These are phyloP conservation scores for Aphanomyces euteiches DNA, from an alignment of 352 stramenopile genomes.

Conservation along the genomic window DNA sequence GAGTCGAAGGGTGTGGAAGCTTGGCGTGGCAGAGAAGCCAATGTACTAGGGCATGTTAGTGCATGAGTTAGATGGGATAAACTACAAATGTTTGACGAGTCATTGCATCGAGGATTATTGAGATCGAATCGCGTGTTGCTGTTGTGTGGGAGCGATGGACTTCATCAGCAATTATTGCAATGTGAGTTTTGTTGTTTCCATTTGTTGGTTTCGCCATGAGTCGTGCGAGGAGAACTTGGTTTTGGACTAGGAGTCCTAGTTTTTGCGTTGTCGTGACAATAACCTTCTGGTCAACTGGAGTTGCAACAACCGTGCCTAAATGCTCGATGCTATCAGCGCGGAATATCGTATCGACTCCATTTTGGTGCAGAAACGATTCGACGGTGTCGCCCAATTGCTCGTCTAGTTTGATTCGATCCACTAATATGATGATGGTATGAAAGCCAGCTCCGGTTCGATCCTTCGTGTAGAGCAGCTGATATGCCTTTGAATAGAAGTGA, in stretches of 20 bases:
- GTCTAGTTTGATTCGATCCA: slow-evolving; percentile 81
- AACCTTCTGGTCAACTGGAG: slow-evolving; percentile 35
- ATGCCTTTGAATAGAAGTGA: slow-evolving; percentile 35
- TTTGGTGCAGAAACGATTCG: slow-evolving; percentile 63
- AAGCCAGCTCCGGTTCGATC: slow-evolving; percentile 47
- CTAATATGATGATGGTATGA: slow-evolving; percentile 70
- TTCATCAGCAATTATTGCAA: slow-evolving; percentile 81
- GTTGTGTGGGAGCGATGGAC: slow-evolving; percentile 72
- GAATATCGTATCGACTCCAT: slow-evolving; percentile 67
- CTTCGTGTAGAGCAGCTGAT: slow-evolving; percentile 62
- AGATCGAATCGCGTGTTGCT: slow-evolving; percentile 61
- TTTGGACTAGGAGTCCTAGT: slow-evolving; percentile 61
- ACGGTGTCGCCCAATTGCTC: slow-evolving; percentile 72
- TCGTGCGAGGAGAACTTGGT: slow-evolving; percentile 61
- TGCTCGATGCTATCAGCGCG: slow-evolving; percentile 71
- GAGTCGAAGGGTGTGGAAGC: slow-evolving; percentile 55
- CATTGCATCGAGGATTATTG: slow-evolving; percentile 54
- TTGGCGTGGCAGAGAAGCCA: slow-evolving; percentile 76
- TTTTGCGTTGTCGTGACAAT: slow-evolving; percentile 84
- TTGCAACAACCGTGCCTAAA: slow-evolving; percentile 49
- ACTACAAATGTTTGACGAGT: neutral
- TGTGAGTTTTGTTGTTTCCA: slow-evolving; percentile 43
- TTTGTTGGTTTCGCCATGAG: slow-evolving; percentile 36
- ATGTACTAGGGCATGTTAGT: slow-evolving; percentile 49
- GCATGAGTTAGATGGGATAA: neutral